Percentiles rank a stretch among this genome's conserved stretches.
Evolutionary conservation across 495 filamentous ascomycete species (phyloP).

Genomic region (Aspergillus affinis): DNA sequence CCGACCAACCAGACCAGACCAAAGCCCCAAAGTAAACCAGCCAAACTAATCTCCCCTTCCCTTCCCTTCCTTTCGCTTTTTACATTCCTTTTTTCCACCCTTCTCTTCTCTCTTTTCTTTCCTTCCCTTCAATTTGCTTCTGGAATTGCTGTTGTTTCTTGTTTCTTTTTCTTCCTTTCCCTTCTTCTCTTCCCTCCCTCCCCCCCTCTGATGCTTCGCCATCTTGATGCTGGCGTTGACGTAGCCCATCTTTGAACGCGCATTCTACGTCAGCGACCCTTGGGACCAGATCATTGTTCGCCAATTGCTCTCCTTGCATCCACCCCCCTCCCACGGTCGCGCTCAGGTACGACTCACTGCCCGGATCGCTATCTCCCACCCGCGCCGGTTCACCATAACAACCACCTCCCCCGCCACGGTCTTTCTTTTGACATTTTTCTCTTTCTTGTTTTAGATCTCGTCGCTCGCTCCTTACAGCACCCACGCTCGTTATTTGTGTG

Average conservation of each 20-base stretch:
- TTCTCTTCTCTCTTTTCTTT: conserved; percentile 2
- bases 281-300: conserved; percentile 30
- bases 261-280: conserved; percentile 28
- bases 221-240: conserved; percentile 36
- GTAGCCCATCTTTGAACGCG: conserved; percentile 19
- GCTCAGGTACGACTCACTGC: conserved; percentile 25
- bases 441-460: conserved; percentile 24
- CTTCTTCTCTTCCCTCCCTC: conserved; percentile 10
- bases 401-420: conserved; percentile 5
- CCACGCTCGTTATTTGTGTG: conserved; percentile 32
- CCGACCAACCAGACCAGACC: no score
- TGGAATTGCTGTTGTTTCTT: not conserved
- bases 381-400: conserved; percentile 10
- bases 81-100: conserved; percentile 8
- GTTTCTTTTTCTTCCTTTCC: conserved; percentile 4
- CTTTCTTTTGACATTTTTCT: conserved; percentile 17
- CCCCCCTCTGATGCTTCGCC: conserved; percentile 28
- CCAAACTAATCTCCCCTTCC: conserved; percentile 22
- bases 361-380: conserved; percentile 5
- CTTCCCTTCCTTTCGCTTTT: conserved; percentile 27
- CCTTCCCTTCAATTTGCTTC: conserved; percentile 15
- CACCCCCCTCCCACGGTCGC: conserved; percentile 32
- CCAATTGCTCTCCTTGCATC: conserved; percentile 36
- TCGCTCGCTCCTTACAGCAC: conserved; percentile 45
- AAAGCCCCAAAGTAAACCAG: no score